Base-by-base conservation (phyloP, 345 rosid genomes). In the Cardamine chenopodiifolia region DNA sequence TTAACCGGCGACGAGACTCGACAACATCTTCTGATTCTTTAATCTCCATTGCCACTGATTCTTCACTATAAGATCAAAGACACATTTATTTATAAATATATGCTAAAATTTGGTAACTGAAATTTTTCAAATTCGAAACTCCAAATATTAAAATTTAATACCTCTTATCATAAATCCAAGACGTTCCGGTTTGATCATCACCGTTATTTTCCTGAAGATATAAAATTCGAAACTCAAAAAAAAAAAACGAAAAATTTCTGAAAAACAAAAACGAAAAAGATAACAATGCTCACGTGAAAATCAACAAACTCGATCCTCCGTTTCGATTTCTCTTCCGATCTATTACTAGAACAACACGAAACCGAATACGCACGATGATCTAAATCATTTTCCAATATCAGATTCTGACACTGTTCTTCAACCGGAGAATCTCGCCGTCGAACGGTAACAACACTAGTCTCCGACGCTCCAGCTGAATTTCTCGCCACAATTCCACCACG, bases 401-500 rank as follows among this genome's bases (percentile, higher is more conserved):
- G 17, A 9, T 47, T 35, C 6, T 61, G 58, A 61, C 63, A 52
- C 67, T 57, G 66, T 56, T 67, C 78, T 8, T 66, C 61, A 4
- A 42, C 49, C 7, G 57, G 47, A 37, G 79, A 68, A 40, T 75
- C 73, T 67, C 74, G 15, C 56, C 74, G 52, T 28, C 78, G 42
- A 14, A 74, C 67, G 0, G 58, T 23, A 2, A 69, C 70, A 26
- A 76, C 79, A 39, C 57, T 75, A 2, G 58, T 76, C 68, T 68
- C 68, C 69, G 62, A 68, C 5, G 68, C 62, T n/a, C 74, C 73
- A n/a, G 69, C 74, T 10, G 59, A 68, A 62, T 75, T 68, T 12
- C 68, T 68, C 22, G 56, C 74, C 12, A 31, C 29, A 4, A 4
- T 59, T 29, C 62, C 73, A 13, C 70, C 69, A 0, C 74, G 62